These are phyloP conservation scores for Aspergillus ibericus DNA, from an alignment of 2,329 filamentous ascomycete genomes.

Conservation along the genomic window DNA sequence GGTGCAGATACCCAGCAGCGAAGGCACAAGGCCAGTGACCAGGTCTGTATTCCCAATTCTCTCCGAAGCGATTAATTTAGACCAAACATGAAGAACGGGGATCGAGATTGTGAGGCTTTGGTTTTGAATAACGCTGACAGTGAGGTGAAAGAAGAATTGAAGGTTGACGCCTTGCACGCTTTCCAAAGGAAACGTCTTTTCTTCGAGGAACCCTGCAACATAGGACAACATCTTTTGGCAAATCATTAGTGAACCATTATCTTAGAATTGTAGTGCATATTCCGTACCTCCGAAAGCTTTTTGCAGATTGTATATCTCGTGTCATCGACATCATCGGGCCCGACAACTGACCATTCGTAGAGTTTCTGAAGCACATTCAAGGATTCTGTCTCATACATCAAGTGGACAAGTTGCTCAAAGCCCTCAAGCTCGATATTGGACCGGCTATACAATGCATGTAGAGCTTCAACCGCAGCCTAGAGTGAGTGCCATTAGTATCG, in stretches of 20 bases:
- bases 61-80: slow-evolving; percentile 71
- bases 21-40: slow-evolving; percentile 65
- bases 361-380: slow-evolving; percentile 71
- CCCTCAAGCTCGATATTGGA: slow-evolving; percentile 74
- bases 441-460: slow-evolving; percentile 79
- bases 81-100: slow-evolving; percentile 87
- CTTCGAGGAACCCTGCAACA: slow-evolving; percentile 79
- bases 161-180: slow-evolving; percentile 60
- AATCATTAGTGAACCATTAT: slow-evolving; percentile 7
- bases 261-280: background rate
- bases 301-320: slow-evolving; percentile 90
- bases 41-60: slow-evolving; percentile 61
- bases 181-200: slow-evolving; percentile 68
- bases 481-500: slow-evolving; percentile 8
- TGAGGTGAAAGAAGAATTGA: slow-evolving; percentile 73
- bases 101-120: slow-evolving; percentile 91
- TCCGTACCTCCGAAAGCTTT: slow-evolving; percentile 81
- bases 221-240: slow-evolving; percentile 72
- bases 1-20: slow-evolving; percentile 79
- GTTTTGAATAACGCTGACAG: slow-evolving; percentile 76
- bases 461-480: slow-evolving; percentile 76
- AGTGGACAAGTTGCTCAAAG: slow-evolving; percentile 73
- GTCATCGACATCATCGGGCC: slow-evolving; percentile 81
- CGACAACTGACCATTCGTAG: slow-evolving; percentile 76
- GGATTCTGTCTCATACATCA: slow-evolving; percentile 73